Evolutionary conservation across 2,329 filamentous ascomycete species (phyloP), one percentile per base, ranked within the genome.

Genomic region (Fusarium torulosum): DNA sequence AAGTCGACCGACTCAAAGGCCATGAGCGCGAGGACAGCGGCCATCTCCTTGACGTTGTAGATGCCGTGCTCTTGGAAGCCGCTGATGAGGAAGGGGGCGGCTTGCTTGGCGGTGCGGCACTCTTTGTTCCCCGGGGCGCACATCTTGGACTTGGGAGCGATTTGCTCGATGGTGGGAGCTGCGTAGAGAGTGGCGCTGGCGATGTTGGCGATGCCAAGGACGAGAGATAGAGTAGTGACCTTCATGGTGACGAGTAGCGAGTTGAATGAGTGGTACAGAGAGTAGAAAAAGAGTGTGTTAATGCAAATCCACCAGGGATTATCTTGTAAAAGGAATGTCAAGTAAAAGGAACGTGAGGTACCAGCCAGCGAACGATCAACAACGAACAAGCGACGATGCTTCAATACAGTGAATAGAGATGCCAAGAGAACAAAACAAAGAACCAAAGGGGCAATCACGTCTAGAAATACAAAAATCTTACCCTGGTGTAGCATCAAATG

Each of bases 1-100:
- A 94, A 92, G 65, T 89, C 84, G 21, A 58, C 87, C 3, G 86
- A 88, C 80, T 96, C 93, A 74, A 89, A 89, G 13, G 90, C 86
- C 80, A 92, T 90, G 73, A 93, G 82, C 14, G 89, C 83, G 42
- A 96, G 74, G 17, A 94, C 77, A 21, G 89, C 91, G 8, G 92
- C 92, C 74, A 91, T 88, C 70, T 91, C 86, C 21, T 83, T 85
- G 21, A 79, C 78, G 33, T 77, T 76, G 46, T 79, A 82, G 70
- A 94, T 80, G 4, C 76, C 67, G 81, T 92, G 90, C 13, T 82
- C 78, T 19, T 73, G 57, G 76, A 94, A 89, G 35, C 86, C 84
- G 8, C 79, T 68, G 72, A 80, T 79, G 62, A 95, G 82, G 66
- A 79, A 82, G 2, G 83, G 81, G 0, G 86, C 90, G 3, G 89